Conservation (phyloP, 768 basidiomycete genomes). For the Tricholoma hemisulphureum region DNA sequence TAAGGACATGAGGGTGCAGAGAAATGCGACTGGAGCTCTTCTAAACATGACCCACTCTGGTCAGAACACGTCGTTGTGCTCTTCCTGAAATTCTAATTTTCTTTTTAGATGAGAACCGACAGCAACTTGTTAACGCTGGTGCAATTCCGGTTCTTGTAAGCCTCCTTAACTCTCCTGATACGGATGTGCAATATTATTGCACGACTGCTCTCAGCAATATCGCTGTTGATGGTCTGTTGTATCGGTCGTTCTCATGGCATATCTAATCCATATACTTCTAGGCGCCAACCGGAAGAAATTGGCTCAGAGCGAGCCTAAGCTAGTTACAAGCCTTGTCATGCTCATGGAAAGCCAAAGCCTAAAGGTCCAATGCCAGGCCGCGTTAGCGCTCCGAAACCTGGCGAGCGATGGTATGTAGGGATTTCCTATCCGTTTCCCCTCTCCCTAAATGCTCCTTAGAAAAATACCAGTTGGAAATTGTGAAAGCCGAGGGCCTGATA, state of each 20-base stretch:
- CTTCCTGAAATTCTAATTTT: slow-evolving; percentile 3
- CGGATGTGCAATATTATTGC: slow-evolving; percentile 99
- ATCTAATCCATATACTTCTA: slow-evolving; percentile 25
- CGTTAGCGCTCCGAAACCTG: slow-evolving; percentile 91
- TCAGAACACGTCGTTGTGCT: slow-evolving; percentile 32
- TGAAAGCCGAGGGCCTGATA: slow-evolving; percentile 89
- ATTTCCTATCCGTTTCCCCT: background rate
- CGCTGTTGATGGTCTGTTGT: slow-evolving; percentile 79
- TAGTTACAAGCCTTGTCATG: slow-evolving; percentile 89
- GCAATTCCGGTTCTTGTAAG: slow-evolving; percentile 97
- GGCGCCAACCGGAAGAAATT: slow-evolving; percentile 91
- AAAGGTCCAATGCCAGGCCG: slow-evolving; percentile 99
- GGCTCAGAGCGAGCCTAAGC: slow-evolving; percentile 88
- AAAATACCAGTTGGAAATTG: slow-evolving; percentile 98
- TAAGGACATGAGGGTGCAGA: slow-evolving; percentile 98
- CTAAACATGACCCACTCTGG: slow-evolving; percentile 99
- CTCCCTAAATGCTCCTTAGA: slow-evolving; percentile 47
- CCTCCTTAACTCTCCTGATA: slow-evolving; percentile 91
- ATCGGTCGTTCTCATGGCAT: background rate
- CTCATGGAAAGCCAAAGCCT: slow-evolving; percentile 97
- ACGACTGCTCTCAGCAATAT: slow-evolving; percentile 98
- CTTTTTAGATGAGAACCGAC: slow-evolving; percentile 87
- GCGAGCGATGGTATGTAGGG: slow-evolving; percentile 83
- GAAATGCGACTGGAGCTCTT: slow-evolving; percentile 96
- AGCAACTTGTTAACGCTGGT: slow-evolving; percentile 97